A percentile compares a stretch with the other conserved stretches of the same genome.
Evolutionary conservation across 306 rosid species (phyloP).

Genomic region (Rosa persica): DNA sequence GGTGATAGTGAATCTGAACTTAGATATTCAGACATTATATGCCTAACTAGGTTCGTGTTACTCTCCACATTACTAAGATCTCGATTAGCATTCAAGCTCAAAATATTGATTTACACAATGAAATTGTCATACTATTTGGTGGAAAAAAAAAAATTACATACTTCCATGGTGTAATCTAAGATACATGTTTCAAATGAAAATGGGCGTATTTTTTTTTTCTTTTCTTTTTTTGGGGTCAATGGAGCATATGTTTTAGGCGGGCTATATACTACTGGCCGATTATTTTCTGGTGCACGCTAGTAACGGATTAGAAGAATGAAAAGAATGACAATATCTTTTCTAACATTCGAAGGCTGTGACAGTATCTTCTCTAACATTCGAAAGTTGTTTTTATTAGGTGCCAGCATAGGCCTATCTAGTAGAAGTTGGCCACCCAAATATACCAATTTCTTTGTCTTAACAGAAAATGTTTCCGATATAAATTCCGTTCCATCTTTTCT

Average conservation of each 20-base stretch:
- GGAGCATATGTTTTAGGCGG: not conserved
- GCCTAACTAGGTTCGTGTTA: not conserved
- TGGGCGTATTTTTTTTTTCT: not conserved
- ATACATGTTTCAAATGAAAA: not conserved
- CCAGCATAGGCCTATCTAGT: constrained; percentile 1
- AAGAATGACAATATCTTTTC: not conserved
- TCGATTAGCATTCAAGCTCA: not conserved
- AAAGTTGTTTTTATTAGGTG: constrained; percentile 8
- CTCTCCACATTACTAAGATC: not conserved
- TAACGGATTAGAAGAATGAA: not conserved
- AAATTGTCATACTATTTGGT: too few species aligned
- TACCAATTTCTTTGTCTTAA: constrained; percentile 26
- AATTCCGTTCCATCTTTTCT: not conserved
- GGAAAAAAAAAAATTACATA: too few species aligned
- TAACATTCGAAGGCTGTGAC: not conserved
- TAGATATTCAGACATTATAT: too few species aligned
- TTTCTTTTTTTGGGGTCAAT: not conserved
- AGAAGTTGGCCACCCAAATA: constrained; percentile 54
- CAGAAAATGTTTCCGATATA: constrained; percentile 23
- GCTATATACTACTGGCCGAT: not conserved
- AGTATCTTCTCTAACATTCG: not conserved
- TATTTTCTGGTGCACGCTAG: not conserved
- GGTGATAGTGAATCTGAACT: not conserved
- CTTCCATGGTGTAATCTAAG: too few species aligned
- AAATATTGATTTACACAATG: too few species aligned